Base-by-base conservation (phyloP, 1,284 basidiomycete genomes). In the Melampsora larici-populina region DNA sequence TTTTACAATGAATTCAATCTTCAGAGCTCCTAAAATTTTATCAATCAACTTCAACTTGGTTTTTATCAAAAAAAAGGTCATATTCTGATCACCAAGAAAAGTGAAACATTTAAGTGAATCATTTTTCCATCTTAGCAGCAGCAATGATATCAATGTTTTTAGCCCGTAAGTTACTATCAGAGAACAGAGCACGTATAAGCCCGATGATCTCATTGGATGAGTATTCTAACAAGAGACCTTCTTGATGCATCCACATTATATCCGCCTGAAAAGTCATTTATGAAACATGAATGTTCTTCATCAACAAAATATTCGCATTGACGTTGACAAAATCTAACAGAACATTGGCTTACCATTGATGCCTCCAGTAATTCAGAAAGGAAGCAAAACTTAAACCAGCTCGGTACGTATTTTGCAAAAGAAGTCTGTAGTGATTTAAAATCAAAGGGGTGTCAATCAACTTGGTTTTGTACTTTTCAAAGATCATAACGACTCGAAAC, bases 311-410 rank as follows among this genome's bases (percentile, higher is more conserved):
- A 29, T 1, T 18, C 24, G 24, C 17, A 65, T 63, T 26, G 17
- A 55, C 0, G 18, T 17, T 68, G 29, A 31, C 26, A 48, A 63
- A 66, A n/a, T n/a, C n/a, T n/a, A n/a, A n/a, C n/a, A n/a, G n/a
- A 48, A 76, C 40, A 40, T 40, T 40, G 33, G 21, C 74, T 62
- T 26, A 77, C 74, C 74, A 77, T 77, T n/a, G 74, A 77, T 63
- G 90, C 78, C 79, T 93, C 93, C 85, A 97, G 84, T 15, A 97
- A 86, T 83, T 97, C 94, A 1, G 91, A 91, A 1, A 96, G 86
- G 84, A 97, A 97, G 26, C 91, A 93, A 84, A 93, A 95, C 83
- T 96, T 96, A 81, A 96, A 88, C 94, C 93, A 97, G n/a, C 89
- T 90, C 0, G 92, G 91, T 21, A 94, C 92, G 80, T 92, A 81